These are phyloP conservation scores for Eucalyptus virginea DNA, from an alignment of 345 rosid species.

Conservation along the genomic window DNA sequence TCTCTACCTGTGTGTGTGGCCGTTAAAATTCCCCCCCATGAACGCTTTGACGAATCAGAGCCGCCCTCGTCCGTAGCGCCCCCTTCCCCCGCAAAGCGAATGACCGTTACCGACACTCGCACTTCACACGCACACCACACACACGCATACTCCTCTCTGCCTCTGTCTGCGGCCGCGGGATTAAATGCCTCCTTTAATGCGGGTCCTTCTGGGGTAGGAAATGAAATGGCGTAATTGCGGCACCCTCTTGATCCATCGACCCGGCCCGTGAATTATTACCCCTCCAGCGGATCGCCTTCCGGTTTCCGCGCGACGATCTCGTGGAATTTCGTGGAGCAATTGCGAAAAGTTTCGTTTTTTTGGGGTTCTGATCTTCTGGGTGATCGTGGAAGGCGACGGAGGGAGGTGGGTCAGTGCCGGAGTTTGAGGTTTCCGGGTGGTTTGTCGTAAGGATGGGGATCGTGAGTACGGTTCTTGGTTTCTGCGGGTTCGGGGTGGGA, in stretches of 20 bases:
- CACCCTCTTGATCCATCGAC: neutral
- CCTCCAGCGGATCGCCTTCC: neutral
- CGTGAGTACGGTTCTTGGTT: constrained; percentile 44
- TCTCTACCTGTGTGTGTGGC: neutral
- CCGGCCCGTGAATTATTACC: neutral
- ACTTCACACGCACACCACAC: neutral
- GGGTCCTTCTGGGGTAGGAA: neutral
- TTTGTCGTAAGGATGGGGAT: neutral
- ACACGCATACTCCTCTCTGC: neutral
- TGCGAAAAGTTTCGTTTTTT: neutral
- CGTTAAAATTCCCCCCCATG: neutral
- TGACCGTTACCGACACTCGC: neutral
- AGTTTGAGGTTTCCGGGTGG: neutral
- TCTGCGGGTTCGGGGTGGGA: constrained; percentile 72
- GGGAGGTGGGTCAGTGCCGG: neutral
- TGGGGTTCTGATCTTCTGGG: neutral
- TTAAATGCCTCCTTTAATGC: neutral
- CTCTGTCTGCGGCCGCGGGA: neutral
- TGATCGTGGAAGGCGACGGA: neutral
- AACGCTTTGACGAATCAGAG: neutral
- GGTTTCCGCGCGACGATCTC: neutral
- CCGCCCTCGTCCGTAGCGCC: neutral
- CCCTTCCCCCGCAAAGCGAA: neutral
- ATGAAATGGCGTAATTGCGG: neutral
- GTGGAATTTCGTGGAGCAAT: neutral